Conservation (phyloP, 331 rosid species). For the Malus hybrid region DNA sequence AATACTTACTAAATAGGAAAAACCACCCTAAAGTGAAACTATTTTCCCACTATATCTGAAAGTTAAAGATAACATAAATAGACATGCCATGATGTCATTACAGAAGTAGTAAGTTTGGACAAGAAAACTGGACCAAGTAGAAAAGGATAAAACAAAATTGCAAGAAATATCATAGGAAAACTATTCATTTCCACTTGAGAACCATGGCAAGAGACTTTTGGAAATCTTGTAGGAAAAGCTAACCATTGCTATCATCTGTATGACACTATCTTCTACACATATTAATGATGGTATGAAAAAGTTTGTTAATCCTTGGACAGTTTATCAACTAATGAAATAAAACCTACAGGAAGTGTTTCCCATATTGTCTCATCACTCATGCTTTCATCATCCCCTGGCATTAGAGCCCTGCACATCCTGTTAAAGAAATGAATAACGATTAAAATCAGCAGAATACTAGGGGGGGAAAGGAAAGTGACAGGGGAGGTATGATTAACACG, state of each 20-base stretch:
- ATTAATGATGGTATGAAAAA: neutral
- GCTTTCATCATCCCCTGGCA: conserved; percentile 95
- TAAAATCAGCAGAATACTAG: conserved; percentile 1
- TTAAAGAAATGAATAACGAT: conserved; percentile 16
- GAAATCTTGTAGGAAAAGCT: neutral
- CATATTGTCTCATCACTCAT: conserved; percentile 90
- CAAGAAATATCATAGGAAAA: neutral
- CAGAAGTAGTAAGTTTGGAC: neutral
- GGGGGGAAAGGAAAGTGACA: neutral
- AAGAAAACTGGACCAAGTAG: neutral
- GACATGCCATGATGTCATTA: neutral
- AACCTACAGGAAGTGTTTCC: conserved; percentile 98
- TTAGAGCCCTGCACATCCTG: conserved; percentile 95
- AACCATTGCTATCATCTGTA: neutral
- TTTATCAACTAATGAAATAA: conserved; percentile 4
- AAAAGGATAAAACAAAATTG: neutral
- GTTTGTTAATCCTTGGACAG: conserved; percentile 4
- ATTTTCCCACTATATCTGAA: neutral
- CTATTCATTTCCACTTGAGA: neutral
- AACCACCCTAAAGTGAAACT: neutral
- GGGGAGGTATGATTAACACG: neutral
- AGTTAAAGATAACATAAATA: neutral
- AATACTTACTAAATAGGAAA: neutral
- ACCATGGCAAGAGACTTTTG: neutral
- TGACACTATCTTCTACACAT: neutral